phyloP scores from a whole-genome alignment of 352 stramenopile species.

The Phytophthora ramorum region DNA sequence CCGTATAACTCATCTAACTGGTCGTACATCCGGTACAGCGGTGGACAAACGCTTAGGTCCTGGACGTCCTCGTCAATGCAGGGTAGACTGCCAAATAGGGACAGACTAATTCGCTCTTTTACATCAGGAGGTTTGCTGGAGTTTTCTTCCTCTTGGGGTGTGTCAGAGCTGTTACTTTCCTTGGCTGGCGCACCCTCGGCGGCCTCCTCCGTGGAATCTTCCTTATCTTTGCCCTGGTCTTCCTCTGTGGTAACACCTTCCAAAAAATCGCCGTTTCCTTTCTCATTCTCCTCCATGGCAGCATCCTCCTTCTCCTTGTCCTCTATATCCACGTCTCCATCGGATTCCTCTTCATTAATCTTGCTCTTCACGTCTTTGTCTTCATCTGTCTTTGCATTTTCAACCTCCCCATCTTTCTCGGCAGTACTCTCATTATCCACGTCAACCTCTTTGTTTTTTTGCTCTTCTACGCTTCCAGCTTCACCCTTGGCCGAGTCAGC shows the following conservation, averaged over 20 bases:
- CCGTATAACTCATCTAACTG: conserved; percentile 76
- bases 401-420: conserved; percentile 6
- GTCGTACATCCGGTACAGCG: conserved; percentile 72
- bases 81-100: conserved; percentile 54
- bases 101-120: conserved; percentile 54
- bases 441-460: background rate
- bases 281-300: conserved; percentile 4
- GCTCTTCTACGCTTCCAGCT: background rate
- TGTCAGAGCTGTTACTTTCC: conserved; percentile 10
- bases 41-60: conserved; percentile 69
- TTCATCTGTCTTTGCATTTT: conserved; percentile 8
- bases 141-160: conserved; percentile 7
- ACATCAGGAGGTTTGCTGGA: conserved; percentile 8
- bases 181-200: conserved; percentile 5
- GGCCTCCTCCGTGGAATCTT: background rate
- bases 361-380: conserved; percentile 9
- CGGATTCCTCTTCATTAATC: background rate
- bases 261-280: conserved; percentile 13
- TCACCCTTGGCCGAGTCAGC: conserved; percentile 1
- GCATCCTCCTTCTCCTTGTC: conserved; percentile 15
- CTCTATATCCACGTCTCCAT: conserved; percentile 10
- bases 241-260: conserved; percentile 27
- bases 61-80: conserved; percentile 67
- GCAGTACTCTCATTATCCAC: conserved; percentile 1
- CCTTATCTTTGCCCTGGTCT: conserved; percentile 16